phyloP scores from a whole-genome alignment of 192 early-diverging fungal genomes.

The Piromyces sp. region DNA sequence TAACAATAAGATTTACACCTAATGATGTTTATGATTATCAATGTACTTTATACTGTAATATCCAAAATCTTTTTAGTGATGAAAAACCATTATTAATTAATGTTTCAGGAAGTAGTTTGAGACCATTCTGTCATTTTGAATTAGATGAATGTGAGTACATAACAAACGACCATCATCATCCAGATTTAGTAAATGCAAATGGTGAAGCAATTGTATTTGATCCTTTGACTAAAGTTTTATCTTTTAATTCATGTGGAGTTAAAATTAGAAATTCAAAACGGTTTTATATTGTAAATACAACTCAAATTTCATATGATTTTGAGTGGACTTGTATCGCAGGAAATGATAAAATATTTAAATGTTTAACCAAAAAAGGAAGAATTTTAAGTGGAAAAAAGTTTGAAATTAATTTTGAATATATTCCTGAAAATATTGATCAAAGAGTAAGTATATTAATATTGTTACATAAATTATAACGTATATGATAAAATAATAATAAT shows the following conservation, averaged over 20 bases:
- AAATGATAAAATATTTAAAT: conserved; percentile 22
- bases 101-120: conserved; percentile 17
- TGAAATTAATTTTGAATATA: conserved; percentile 37
- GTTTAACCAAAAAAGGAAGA: conserved; percentile 22
- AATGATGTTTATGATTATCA: conserved; percentile 23
- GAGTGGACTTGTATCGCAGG: conserved; percentile 16
- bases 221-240: conserved; percentile 26
- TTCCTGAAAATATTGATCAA: conserved; percentile 26
- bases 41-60: conserved; percentile 4
- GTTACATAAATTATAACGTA: too few relatives aligned
- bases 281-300: conserved; percentile 43
- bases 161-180: conserved; percentile 16
- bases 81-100: conserved; percentile 16
- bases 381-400: conserved; percentile 28
- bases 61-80: conserved; percentile 24
- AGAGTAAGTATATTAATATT: conserved; percentile 17
- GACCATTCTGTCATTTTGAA: conserved; percentile 49
- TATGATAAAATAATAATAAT: too few relatives aligned
- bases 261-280: conserved; percentile 27
- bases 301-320: conserved; percentile 23
- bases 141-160: conserved; percentile 38
- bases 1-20: conserved; percentile 26
- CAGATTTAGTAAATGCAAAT: conserved; percentile 11
- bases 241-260: conserved; percentile 34
- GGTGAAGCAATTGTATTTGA: conserved; percentile 21